A percentile compares a stretch with the other conserved stretches of the same genome.
Evolutionary conservation across 805 yeast species (phyloP).

Genomic region (Grigorovia humatica): DNA sequence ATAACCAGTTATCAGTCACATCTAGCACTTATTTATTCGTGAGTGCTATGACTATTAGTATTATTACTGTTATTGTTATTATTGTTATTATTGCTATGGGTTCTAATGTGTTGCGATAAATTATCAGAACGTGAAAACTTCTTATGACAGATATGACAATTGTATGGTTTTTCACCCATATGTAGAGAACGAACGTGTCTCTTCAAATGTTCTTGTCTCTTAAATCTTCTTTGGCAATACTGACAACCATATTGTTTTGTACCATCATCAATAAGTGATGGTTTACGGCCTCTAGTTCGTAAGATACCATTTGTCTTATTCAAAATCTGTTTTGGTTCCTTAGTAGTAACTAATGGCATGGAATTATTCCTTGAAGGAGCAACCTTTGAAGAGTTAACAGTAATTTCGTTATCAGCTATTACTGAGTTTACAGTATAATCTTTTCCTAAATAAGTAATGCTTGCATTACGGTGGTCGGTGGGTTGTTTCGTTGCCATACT

Average conservation of each 20-base stretch:
- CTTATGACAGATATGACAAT: slow-evolving; percentile 49
- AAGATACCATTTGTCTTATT: slow-evolving; percentile 2
- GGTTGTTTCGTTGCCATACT: background rate
- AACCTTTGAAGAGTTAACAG: background rate
- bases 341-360: background rate
- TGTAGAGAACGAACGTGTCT: slow-evolving; percentile 66
- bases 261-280: slow-evolving; percentile 48
- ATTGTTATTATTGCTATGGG: slow-evolving; percentile 28
- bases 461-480: background rate
- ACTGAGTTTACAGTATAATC: background rate
- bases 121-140: slow-evolving; percentile 59
- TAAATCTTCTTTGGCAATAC: slow-evolving; percentile 53
- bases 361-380: background rate
- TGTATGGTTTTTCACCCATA: slow-evolving; percentile 60
- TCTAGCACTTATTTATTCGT: background rate
- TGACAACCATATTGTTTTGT: slow-evolving; percentile 51
- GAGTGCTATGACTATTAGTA: background rate
- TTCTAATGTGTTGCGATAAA: slow-evolving; percentile 53
- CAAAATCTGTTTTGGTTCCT: background rate
- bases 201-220: slow-evolving; percentile 67
- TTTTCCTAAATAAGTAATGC: background rate
- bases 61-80: slow-evolving; percentile 21
- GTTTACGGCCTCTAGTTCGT: slow-evolving; percentile 54
- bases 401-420: background rate
- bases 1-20: background rate